A percentile compares a stretch with the other conserved stretches of the same genome.
phyloP scores from a whole-genome alignment of 2,329 filamentous ascomycete species.

The Neonectria faginata region DNA sequence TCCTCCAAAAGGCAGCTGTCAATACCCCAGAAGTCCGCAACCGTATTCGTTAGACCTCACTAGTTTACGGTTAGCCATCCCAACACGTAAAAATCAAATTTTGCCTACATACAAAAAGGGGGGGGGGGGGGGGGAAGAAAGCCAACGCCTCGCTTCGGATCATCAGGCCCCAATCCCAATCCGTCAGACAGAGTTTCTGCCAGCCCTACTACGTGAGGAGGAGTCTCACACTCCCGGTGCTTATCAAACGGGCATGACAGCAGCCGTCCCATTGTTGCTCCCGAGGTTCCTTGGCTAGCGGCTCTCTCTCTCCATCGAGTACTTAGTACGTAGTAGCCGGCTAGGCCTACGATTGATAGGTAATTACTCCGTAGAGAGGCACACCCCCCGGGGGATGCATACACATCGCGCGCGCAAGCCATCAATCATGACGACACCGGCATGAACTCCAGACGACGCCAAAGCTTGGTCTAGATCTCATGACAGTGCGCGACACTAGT shows the following conservation, averaged over 20 bases:
- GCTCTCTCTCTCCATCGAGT: not conserved
- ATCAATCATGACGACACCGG: slow-evolving; percentile 11
- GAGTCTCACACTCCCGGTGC: slow-evolving; percentile 25
- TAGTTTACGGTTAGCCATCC: not conserved
- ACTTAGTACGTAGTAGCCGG: not conserved
- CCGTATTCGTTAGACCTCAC: not conserved
- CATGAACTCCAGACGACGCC: slow-evolving; percentile 5
- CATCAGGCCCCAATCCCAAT: slow-evolving; percentile 31
- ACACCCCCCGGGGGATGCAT: not conserved
- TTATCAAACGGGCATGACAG: slow-evolving; percentile 22
- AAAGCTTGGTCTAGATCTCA: not conserved
- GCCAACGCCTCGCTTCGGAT: slow-evolving; percentile 29
- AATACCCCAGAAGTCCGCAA: not conserved
- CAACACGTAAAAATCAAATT: not conserved
- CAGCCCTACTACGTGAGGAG: slow-evolving; percentile 12
- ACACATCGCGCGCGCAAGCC: not conserved
- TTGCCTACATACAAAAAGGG: slow-evolving; percentile 17
- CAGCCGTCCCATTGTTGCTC: not conserved
- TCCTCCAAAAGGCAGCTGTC: not conserved
- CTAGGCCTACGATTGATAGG: not conserved
- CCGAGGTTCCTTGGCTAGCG: not conserved
- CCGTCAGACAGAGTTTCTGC: slow-evolving; percentile 9
- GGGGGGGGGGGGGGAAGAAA: slow-evolving; percentile 26
- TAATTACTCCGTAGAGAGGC: not conserved
- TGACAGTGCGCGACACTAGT: not conserved